Percentiles rank a stretch among this genome's conserved stretches.
Evolutionary conservation across 2,329 filamentous ascomycete species (phyloP).

Genomic region (Nigrograna mackinnonii): DNA sequence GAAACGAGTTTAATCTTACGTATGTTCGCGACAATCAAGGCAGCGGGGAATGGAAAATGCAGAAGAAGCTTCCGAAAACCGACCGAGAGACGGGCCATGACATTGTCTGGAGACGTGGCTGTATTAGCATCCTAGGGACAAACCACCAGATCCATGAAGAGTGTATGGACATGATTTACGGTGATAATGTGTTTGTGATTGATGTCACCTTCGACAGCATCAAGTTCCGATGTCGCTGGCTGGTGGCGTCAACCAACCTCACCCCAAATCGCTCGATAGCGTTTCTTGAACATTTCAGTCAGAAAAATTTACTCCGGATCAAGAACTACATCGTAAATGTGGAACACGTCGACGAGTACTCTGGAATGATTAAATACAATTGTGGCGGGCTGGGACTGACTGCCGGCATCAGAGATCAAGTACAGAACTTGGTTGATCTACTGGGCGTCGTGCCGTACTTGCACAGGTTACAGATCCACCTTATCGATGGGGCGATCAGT

Average conservation of each 20-base stretch:
- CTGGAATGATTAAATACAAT: conserved; percentile 57
- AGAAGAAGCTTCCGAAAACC: conserved; percentile 22
- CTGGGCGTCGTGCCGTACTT: conserved; percentile 29
- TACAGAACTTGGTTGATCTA: conserved; percentile 44
- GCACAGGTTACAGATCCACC: conserved; percentile 30
- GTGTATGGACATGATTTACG: conserved; percentile 50
- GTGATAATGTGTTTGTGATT: conserved; percentile 49
- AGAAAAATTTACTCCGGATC: conserved; percentile 45
- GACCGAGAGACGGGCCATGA: conserved; percentile 34
- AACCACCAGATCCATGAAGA: conserved; percentile 50
- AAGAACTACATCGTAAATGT: conserved; percentile 48
- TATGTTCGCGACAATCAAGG: conserved; percentile 27
- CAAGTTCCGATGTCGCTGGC: conserved; percentile 49
- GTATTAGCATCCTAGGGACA: conserved; percentile 43
- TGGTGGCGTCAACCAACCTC: conserved; percentile 43
- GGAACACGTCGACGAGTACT: conserved; percentile 53
- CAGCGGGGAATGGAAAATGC: conserved; percentile 31
- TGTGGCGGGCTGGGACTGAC: conserved; percentile 49
- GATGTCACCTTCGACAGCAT: conserved; percentile 49
- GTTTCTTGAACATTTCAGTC: conserved; percentile 48
- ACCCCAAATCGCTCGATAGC: conserved; percentile 43
- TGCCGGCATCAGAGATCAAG: conserved; percentile 45
- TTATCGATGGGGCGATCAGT: conserved; percentile 33
- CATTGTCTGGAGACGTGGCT: conserved; percentile 48
- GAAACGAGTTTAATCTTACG: conserved; percentile 33